Percentiles rank a stretch among this genome's conserved stretches.
Evolutionary conservation across 2,329 filamentous ascomycete genomes (phyloP).

Genomic region (Xylaria hypoxylon): DNA sequence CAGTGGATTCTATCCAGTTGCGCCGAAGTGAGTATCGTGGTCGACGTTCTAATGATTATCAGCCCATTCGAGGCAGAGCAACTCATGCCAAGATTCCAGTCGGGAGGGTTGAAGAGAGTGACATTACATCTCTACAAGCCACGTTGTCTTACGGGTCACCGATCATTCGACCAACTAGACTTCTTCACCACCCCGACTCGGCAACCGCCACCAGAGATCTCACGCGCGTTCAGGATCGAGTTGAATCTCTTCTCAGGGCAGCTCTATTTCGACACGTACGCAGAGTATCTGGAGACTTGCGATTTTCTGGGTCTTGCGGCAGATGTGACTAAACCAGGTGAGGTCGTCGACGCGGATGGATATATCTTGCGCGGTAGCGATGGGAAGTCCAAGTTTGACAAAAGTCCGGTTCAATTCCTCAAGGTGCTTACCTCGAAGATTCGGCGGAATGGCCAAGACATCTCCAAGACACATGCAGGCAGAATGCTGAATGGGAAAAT

Average conservation of each 20-base stretch:
- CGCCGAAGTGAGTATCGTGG: background rate
- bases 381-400: constrained; percentile 16
- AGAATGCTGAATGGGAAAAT: constrained; percentile 28
- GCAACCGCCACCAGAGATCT: background rate
- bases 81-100: constrained; percentile 4
- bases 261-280: constrained; percentile 30
- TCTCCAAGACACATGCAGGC: constrained; percentile 31
- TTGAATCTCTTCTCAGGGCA: constrained; percentile 34
- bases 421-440: constrained; percentile 15
- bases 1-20: constrained; percentile 32
- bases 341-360: constrained; percentile 27
- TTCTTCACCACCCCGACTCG: constrained; percentile 25
- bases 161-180: constrained; percentile 26
- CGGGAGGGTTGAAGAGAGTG: background rate
- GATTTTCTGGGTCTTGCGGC: constrained; percentile 27
- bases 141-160: constrained; percentile 20
- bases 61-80: constrained; percentile 33
- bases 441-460: constrained; percentile 28
- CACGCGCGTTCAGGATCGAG: background rate
- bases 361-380: constrained; percentile 26
- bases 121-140: constrained; percentile 35
- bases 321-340: background rate
- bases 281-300: constrained; percentile 30
- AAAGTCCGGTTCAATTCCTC: constrained; percentile 28
- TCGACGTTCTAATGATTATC: constrained; percentile 28